These are phyloP conservation scores for Hyaloscypha bicolor DNA, from an alignment of 495 filamentous ascomycete genomes.

Conservation along the genomic window DNA sequence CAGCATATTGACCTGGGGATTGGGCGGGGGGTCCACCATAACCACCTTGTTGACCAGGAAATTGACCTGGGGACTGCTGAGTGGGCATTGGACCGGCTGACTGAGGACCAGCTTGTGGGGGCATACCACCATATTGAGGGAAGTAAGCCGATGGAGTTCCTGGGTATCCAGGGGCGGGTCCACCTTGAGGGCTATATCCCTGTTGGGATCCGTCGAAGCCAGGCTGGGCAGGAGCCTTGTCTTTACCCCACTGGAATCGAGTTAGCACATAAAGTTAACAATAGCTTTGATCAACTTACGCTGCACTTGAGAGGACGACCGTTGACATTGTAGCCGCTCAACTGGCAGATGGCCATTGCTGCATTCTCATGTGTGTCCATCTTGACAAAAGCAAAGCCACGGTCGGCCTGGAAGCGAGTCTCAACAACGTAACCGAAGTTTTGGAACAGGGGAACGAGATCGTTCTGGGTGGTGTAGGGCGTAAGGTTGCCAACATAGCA, in stretches of 20 bases:
- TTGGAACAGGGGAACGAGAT: conserved; percentile 94
- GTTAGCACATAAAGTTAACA: conserved; percentile 21
- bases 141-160: conserved; percentile 83
- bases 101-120: conserved; percentile 68
- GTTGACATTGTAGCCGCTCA: conserved; percentile 97
- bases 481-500: conserved; percentile 98
- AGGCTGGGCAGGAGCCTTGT: conserved; percentile 87
- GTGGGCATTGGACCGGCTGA: conserved; percentile 37
- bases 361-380: conserved; percentile 99
- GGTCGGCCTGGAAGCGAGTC: conserved; percentile 96
- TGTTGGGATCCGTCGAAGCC: conserved; percentile 82
- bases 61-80: conserved; percentile 60
- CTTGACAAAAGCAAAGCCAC: conserved; percentile 98
- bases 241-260: conserved; percentile 87
- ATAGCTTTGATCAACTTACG: conserved; percentile 59
- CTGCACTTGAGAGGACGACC: conserved; percentile 98
- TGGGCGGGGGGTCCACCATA: conserved; percentile 62
- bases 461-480: conserved; percentile 95
- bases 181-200: conserved; percentile 66
- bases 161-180: conserved; percentile 58
- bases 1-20: conserved; percentile 42
- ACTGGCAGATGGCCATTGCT: conserved; percentile 96
- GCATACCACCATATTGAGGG: conserved; percentile 85
- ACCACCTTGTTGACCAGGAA: conserved; percentile 66
- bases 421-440: conserved; percentile 98